These are phyloP conservation scores for Suillus spraguei DNA, from an alignment of 768 basidiomycete species.

Conservation along the genomic window DNA sequence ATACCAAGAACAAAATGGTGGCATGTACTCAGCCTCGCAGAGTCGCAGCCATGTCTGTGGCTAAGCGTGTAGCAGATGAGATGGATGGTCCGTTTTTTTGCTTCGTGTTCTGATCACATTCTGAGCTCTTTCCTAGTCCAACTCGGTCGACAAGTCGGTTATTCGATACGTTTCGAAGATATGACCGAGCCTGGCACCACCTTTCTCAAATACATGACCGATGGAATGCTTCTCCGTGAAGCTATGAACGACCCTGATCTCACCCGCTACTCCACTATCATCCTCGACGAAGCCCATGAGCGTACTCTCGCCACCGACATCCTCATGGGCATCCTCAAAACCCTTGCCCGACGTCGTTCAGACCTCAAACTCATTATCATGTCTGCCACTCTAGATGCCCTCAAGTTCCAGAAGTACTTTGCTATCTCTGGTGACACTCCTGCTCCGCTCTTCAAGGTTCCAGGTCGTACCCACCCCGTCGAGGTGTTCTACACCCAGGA, in stretches of 20 bases:
- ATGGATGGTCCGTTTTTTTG: constrained; percentile 81
- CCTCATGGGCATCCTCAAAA: constrained; percentile 95
- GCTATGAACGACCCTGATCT: constrained; percentile 96
- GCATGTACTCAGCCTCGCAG: constrained; percentile 97
- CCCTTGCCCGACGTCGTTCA: constrained; percentile 73
- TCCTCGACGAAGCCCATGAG: constrained; percentile 98
- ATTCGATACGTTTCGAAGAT: constrained; percentile 98
- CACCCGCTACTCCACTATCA: constrained; percentile 94
- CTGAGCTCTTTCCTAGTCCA: constrained; percentile 53
- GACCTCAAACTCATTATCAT: constrained; percentile 98
- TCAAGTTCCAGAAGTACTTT: constrained; percentile 98
- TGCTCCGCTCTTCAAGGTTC: constrained; percentile 88
- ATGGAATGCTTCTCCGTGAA: constrained; percentile 99
- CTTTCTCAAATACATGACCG: constrained; percentile 99
- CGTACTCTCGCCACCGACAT: constrained; percentile 97
- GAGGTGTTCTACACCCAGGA: constrained; percentile 95
- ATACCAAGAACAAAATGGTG: constrained; percentile 86
- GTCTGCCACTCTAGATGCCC: constrained; percentile 96
- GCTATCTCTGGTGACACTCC: constrained; percentile 41
- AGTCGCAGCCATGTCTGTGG: constrained; percentile 97
- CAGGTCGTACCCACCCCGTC: constrained; percentile 93
- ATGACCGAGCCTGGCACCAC: constrained; percentile 80
- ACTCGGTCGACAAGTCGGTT: constrained; percentile 94
- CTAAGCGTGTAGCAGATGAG: constrained; percentile 98
- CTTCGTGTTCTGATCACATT: background rate